Conservation (phyloP, 1,284 basidiomycete species). For the Termitomyces sp. region DNA sequence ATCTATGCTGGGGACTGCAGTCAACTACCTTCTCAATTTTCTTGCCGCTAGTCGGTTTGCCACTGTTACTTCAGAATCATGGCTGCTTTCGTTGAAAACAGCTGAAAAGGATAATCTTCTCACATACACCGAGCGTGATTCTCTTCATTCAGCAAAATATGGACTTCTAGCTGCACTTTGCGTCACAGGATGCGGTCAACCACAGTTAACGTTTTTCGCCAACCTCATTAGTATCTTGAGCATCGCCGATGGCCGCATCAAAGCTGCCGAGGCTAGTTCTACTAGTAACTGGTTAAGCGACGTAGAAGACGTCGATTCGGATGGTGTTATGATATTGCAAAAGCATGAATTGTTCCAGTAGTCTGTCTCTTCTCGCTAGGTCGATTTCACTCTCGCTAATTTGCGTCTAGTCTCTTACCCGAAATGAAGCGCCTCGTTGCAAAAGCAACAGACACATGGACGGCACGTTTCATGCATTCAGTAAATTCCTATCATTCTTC, state of each 20-base stretch:
- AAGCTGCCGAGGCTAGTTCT: conserved; percentile 9
- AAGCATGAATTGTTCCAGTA: conserved; percentile 19
- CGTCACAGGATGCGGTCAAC: conserved; percentile 50
- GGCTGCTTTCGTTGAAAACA: conserved; percentile 29
- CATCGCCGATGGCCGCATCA: conserved; percentile 28
- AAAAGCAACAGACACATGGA: conserved; percentile 18
- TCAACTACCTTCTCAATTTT: no score
- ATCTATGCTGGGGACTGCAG: background rate
- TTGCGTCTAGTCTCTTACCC: conserved; percentile 17
- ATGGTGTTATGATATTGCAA: conserved; percentile 13
- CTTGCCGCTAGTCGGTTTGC: conserved; percentile 29
- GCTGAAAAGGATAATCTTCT: conserved; percentile 16
- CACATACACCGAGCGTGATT: conserved; percentile 25
- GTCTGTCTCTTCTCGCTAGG: conserved; percentile 13
- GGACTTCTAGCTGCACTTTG: conserved; percentile 53
- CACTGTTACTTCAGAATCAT: conserved; percentile 42
- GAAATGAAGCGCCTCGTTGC: conserved; percentile 19
- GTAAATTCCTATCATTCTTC: conserved; percentile 29
- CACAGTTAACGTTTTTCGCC: conserved; percentile 47
- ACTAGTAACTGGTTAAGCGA: conserved; percentile 12
- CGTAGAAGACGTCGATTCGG: conserved; percentile 5
- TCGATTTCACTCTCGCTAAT: conserved; percentile 2
- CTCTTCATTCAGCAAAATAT: conserved; percentile 37
- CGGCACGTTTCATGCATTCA: conserved; percentile 29
- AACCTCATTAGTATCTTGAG: conserved; percentile 46